Percentiles rank a stretch among this genome's conserved stretches.
These are phyloP conservation scores for Fusarium sp. DNA, from an alignment of 2,329 filamentous ascomycete genomes.

Conservation along the genomic window DNA sequence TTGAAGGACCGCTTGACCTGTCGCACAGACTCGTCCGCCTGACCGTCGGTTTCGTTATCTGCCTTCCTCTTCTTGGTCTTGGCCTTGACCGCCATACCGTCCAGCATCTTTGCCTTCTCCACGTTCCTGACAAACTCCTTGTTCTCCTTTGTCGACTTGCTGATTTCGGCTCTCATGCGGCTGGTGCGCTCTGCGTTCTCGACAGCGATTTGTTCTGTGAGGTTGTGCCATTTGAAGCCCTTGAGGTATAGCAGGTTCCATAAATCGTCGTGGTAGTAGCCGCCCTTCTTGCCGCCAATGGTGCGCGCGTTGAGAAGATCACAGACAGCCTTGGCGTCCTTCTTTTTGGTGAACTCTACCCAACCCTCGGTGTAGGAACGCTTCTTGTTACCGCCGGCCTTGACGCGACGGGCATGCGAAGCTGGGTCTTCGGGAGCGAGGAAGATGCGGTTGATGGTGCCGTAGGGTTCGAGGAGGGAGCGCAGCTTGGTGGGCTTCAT, in stretches of 20 bases:
- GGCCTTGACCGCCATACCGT: constrained; percentile 74
- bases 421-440: constrained; percentile 79
- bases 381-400: constrained; percentile 84
- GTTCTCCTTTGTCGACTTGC: constrained; percentile 80
- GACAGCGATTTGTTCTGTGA: constrained; percentile 81
- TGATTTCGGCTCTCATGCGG: constrained; percentile 81
- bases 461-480: constrained; percentile 79
- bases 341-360: constrained; percentile 83
- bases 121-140: constrained; percentile 83
- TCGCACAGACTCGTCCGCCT: constrained; percentile 33
- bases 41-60: constrained; percentile 42
- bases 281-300: constrained; percentile 85
- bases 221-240: constrained; percentile 83
- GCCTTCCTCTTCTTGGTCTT: constrained; percentile 55
- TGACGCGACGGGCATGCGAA: constrained; percentile 73
- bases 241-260: constrained; percentile 86
- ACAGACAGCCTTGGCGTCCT: constrained; percentile 79
- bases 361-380: constrained; percentile 85
- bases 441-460: constrained; percentile 81
- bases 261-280: constrained; percentile 85
- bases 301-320: constrained; percentile 81
- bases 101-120: constrained; percentile 82
- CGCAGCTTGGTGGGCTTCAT: constrained; percentile 86
- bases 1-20: constrained; percentile 65
- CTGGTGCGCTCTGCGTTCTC: constrained; percentile 84